phyloP scores from a whole-genome alignment of 73 alveolate species.

The Diophrys appendiculata region DNA sequence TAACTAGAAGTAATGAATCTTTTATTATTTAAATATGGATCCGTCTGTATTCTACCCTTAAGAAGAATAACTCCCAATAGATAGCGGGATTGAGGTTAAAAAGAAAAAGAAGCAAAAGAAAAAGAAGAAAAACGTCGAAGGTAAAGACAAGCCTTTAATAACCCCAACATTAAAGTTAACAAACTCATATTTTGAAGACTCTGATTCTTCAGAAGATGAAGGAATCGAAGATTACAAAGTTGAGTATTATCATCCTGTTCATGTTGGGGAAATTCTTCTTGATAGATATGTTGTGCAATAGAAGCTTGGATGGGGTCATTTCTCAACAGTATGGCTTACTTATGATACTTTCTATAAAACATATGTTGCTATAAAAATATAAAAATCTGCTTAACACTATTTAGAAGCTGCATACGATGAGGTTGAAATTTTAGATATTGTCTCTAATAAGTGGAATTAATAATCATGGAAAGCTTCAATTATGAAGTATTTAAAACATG shows the following conservation, averaged over 20 bases:
- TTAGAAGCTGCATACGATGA: constrained; percentile 99
- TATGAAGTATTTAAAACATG: constrained; percentile 53
- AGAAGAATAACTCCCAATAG: too few species aligned
- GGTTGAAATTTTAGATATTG: constrained; percentile 95
- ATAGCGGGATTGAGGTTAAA: too few species aligned
- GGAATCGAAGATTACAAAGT: constrained; percentile 68
- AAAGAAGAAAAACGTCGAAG: too few species aligned
- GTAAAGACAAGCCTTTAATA: too few species aligned
- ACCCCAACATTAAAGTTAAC: too few species aligned
- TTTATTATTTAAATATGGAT: too few species aligned
- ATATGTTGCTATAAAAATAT: constrained; percentile 92
- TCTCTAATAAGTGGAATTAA: constrained; percentile 75
- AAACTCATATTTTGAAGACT: too few species aligned
- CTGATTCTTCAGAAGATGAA: constrained; percentile 76
- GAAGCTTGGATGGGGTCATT: constrained; percentile 81
- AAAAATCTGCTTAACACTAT: constrained; percentile 96
- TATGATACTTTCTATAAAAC: constrained; percentile 76
- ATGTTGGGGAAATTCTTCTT: constrained; percentile 84
- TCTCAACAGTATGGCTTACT: constrained; percentile 84
- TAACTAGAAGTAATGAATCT: too few species aligned
- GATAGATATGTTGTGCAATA: constrained; percentile 86
- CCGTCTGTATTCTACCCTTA: too few species aligned
- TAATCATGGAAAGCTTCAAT: constrained; percentile 81
- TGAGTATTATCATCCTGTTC: constrained; percentile 90
- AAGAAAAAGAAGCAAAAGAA: too few species aligned